Evolutionary conservation across 2,329 filamentous ascomycete species (phyloP).

Genomic region (Reticulascus tulasneorum): DNA sequence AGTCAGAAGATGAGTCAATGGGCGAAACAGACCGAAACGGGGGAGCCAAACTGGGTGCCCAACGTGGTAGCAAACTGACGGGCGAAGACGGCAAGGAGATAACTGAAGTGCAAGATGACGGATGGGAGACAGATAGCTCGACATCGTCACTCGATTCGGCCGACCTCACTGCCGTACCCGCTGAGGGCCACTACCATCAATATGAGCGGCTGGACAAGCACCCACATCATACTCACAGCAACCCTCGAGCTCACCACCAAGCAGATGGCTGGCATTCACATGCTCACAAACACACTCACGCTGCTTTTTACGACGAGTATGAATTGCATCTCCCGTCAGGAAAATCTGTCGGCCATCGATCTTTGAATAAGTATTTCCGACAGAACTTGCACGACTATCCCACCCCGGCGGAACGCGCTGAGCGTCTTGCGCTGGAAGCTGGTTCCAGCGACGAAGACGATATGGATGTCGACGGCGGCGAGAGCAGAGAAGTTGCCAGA

Average conservation of each 20-base stretch:
- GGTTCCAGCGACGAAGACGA: constrained; percentile 25
- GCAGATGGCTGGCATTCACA: constrained; percentile 78
- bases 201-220: constrained; percentile 70
- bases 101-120: constrained; percentile 63
- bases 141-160: constrained; percentile 85
- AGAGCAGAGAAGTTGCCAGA: constrained; percentile 28
- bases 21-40: constrained; percentile 47
- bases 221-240: constrained; percentile 69
- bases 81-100: constrained; percentile 45
- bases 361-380: constrained; percentile 80
- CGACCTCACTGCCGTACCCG: constrained; percentile 74
- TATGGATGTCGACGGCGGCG: constrained; percentile 30
- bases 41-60: constrained; percentile 68
- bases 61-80: constrained; percentile 48
- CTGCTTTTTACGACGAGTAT: constrained; percentile 87
- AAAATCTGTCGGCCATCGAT: constrained; percentile 84
- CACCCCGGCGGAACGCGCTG: constrained; percentile 68
- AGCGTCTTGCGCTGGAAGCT: constrained; percentile 59
- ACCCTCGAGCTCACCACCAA: constrained; percentile 69
- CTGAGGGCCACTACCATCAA: constrained; percentile 66
- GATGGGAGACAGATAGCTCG: constrained; percentile 93
- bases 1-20: constrained; percentile 52
- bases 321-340: constrained; percentile 92
- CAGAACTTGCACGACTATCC: constrained; percentile 90
- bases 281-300: constrained; percentile 68